Evolutionary conservation across 2,329 filamentous ascomycete genomes (phyloP).

Genomic region (Diplodia seriata): DNA sequence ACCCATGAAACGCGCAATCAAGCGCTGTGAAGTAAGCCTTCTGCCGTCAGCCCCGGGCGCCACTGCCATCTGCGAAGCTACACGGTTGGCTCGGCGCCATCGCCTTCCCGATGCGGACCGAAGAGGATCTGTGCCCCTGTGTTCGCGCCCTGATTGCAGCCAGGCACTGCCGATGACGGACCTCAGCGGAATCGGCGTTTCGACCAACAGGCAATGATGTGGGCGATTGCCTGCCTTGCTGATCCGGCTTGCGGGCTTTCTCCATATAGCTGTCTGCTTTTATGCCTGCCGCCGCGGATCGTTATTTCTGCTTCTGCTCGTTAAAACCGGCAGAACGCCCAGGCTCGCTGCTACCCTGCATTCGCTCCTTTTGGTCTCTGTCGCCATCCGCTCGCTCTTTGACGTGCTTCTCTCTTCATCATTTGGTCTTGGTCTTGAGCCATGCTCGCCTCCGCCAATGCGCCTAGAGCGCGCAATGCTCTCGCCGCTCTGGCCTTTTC

Average conservation of each 20-base stretch:
- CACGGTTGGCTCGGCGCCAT: not conserved
- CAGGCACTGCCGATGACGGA: constrained; percentile 18
- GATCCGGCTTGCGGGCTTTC: constrained; percentile 13
- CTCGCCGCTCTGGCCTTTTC: constrained; percentile 17
- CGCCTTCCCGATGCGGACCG: not conserved
- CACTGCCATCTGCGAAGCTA: not conserved
- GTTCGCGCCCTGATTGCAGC: not conserved
- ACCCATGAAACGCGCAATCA: constrained; percentile 12
- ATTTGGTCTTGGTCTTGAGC: not conserved
- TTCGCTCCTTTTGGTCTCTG: constrained; percentile 26
- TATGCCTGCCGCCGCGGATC: constrained; percentile 23
- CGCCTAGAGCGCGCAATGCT: constrained; percentile 14
- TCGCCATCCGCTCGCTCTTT: constrained; percentile 20
- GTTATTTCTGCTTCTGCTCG: constrained; percentile 23
- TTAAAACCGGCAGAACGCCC: constrained; percentile 17
- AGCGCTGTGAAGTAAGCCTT: constrained; percentile 1
- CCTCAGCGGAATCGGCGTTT: not conserved
- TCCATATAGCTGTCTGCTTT: constrained; percentile 1
- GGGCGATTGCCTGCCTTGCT: constrained; percentile 12
- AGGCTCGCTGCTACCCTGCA: constrained; percentile 3
- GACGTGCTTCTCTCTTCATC: constrained; percentile 16
- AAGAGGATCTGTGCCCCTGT: not conserved
- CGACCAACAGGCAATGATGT: not conserved
- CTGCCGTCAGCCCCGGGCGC: not conserved
- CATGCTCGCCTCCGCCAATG: constrained; percentile 17